phyloP scores from a whole-genome alignment of 805 yeast species.

The Saccharomycopsis sp. region DNA sequence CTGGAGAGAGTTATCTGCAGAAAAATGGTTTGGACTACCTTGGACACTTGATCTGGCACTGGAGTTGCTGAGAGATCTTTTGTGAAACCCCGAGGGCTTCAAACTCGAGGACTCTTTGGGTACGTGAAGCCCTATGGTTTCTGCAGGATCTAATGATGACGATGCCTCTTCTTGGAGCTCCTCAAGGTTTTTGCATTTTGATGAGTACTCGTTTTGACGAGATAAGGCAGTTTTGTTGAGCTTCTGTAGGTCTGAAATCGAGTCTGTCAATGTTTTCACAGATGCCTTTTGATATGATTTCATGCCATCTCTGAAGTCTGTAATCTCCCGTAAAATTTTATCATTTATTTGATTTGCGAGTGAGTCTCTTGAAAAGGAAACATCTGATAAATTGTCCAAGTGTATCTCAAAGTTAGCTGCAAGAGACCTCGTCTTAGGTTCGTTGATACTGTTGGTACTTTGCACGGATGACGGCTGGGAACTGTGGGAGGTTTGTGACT shows the following conservation, averaged over 20 bases:
- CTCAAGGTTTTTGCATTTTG: conserved; percentile 15
- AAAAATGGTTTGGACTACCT: conserved; percentile 3
- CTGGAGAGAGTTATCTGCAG: background rate
- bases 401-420: conserved; percentile 18
- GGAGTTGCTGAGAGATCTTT: conserved; percentile 8
- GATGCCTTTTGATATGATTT: conserved; percentile 3
- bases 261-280: conserved; percentile 1
- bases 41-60: conserved; percentile 10
- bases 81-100: conserved; percentile 6
- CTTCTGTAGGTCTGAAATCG: conserved; percentile 7
- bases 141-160: background rate
- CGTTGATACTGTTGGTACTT: background rate
- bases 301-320: too few relatives aligned
- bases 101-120: too few relatives aligned
- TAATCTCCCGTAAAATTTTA: conserved; percentile 14
- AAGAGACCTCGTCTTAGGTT: conserved; percentile 12
- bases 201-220: conserved; percentile 14
- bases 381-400: conserved; percentile 17
- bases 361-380: conserved; percentile 16
- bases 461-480: background rate
- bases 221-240: conserved; percentile 4
- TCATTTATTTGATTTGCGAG: conserved; percentile 15
- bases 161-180: conserved; percentile 11
- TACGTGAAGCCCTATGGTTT: background rate
- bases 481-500: background rate